A percentile compares a stretch with the other conserved stretches of the same genome.
These are phyloP conservation scores for Ophiocordyceps polyrhachis-furcata DNA, from an alignment of 2,329 filamentous ascomycete species.

Conservation along the genomic window DNA sequence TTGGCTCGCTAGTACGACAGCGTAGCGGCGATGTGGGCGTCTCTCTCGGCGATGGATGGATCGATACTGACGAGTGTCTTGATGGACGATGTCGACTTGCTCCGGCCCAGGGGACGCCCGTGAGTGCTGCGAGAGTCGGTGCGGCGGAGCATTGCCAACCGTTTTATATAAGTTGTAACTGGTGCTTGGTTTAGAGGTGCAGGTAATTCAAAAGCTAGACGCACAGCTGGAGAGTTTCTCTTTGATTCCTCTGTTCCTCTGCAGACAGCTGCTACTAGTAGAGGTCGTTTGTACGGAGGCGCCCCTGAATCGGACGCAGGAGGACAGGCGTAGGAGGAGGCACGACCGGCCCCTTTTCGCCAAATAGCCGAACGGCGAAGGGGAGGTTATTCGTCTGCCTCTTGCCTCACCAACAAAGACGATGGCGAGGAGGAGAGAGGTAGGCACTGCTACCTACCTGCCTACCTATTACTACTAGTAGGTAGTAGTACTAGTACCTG, in stretches of 20 bases:
- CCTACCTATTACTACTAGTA: no score
- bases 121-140: conserved; percentile 25
- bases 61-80: conserved; percentile 27
- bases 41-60: conserved; percentile 29
- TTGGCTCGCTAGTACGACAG: conserved; percentile 38
- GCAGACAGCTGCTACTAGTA: no score
- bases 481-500: no score
- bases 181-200: conserved; percentile 1
- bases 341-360: neutral
- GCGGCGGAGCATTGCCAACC: conserved; percentile 25
- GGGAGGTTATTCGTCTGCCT: no score
- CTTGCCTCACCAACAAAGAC: no score
- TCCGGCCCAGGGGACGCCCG: conserved; percentile 24
- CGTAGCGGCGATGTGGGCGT: conserved; percentile 43
- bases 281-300: no score
- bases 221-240: neutral
- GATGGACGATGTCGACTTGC: conserved; percentile 34
- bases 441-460: no score
- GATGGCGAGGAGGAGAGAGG: no score
- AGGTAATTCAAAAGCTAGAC: neutral
- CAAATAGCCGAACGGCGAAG: neutral
- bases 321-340: neutral
- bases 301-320: neutral
- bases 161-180: neutral
- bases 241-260: no score